Conservation (phyloP, 2,329 filamentous ascomycete genomes). For the Rhexocercosporidium sp. region DNA sequence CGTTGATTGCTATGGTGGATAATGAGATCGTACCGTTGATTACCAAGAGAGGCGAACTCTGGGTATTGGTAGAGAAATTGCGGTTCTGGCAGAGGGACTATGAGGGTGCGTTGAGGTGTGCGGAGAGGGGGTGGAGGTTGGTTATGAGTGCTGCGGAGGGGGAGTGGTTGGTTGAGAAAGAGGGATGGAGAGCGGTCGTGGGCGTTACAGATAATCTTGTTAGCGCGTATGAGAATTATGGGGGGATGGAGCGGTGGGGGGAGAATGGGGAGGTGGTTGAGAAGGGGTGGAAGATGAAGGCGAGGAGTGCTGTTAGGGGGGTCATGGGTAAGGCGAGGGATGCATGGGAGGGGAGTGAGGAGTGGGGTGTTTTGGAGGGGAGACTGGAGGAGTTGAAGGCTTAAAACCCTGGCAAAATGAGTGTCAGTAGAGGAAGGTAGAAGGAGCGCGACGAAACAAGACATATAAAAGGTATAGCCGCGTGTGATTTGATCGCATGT, state of each 20-base stretch:
- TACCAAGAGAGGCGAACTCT: slow-evolving; percentile 77
- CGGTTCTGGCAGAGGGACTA: slow-evolving; percentile 77
- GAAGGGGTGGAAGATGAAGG: slow-evolving; percentile 86
- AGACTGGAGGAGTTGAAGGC: slow-evolving; percentile 60
- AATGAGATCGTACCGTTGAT: slow-evolving; percentile 80
- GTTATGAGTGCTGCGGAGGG: slow-evolving; percentile 58
- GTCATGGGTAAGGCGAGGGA: slow-evolving; percentile 84
- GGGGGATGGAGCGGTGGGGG: slow-evolving; percentile 57
- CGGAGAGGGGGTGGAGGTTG: slow-evolving; percentile 85
- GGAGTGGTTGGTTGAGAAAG: slow-evolving; percentile 47
- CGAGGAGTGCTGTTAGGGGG: slow-evolving; percentile 80
- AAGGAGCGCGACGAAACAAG: not conserved
- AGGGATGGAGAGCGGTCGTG: slow-evolving; percentile 62
- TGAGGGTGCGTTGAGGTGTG: slow-evolving; percentile 75
- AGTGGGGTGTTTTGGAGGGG: slow-evolving; percentile 66
- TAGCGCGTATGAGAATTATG: slow-evolving; percentile 81
- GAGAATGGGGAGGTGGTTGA: slow-evolving; percentile 68
- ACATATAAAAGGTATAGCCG: not conserved
- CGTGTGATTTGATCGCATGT: not conserved
- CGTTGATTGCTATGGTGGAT: slow-evolving; percentile 76
- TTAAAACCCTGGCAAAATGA: too few relatives aligned
- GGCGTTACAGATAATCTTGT: slow-evolving; percentile 79
- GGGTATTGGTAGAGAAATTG: slow-evolving; percentile 74
- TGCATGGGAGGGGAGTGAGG: slow-evolving; percentile 77
- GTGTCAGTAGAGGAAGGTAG: not conserved